Base-by-base conservation (phyloP, 129 eudicot genomes). In the Helianthus tuberosus region DNA sequence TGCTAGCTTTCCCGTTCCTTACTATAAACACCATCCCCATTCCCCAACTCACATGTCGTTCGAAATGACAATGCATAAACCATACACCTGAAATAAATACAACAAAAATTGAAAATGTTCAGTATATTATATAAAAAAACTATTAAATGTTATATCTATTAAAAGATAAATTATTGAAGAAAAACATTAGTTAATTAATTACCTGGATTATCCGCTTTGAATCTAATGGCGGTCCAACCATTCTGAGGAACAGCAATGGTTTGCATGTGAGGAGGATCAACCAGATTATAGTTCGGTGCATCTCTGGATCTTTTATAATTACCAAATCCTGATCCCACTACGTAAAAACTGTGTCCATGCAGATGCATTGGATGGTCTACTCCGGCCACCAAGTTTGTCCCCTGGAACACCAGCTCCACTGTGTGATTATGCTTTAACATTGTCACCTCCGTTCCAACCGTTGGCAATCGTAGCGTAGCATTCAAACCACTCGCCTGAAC, bases 51-150 rank as follows among this genome's bases (percentile, higher is more conserved):
- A 83, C 47, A 49, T 90, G 96, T 15, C 90, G 82, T 59, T 90
- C 93, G 0, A 87, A 14, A 80, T 87, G 96, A 73, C 96, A 90
- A 52, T 90, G 96, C 93, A 90, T 80, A 6, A 82, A 87, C 96
- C 96, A 90, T 2, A 90, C 96, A 41, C 96, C 96, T 89, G 78
- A 8, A 58, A 25, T 4, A 41, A 36, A 32, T 8, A 17, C 23
- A 1, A n/a, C n/a, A 55, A 55, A 5, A 6, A 6, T 8, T 50
- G 1, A 50, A 4, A 50, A 50, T 47, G 6, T 49, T 13, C 3
- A 11, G 3, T 3, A 11, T 11, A 14, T 3, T 2, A 49, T 49
- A 9, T 50, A 27, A 27, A 27, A 51, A 51, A 51, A 13, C 14
- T 51, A 8, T 13, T 51, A 8, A 20, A 8, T 55, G 17, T 11